These are phyloP conservation scores for Perilla frutescens DNA, from an alignment of 257 asterid genomes.

Conservation along the genomic window DNA sequence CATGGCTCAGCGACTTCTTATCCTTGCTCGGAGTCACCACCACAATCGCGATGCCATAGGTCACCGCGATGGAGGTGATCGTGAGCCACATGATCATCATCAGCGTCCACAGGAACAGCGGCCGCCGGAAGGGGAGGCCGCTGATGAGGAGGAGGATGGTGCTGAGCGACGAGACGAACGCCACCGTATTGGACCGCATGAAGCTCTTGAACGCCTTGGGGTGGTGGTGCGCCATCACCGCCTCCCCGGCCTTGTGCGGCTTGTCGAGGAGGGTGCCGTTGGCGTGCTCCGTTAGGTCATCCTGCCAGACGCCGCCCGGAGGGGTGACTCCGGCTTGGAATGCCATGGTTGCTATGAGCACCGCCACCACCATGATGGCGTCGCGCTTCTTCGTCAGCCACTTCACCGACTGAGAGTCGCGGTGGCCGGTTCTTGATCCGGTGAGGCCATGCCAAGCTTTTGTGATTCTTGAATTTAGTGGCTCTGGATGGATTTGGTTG, in stretches of 20 bases:
- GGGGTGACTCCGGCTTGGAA: conserved; percentile 49
- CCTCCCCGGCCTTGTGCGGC: conserved; percentile 49
- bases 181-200: conserved; percentile 47
- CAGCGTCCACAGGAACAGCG: conserved; percentile 50
- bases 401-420: conserved; percentile 28
- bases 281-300: neutral
- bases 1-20: conserved; percentile 31
- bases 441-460: neutral
- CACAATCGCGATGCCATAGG: conserved; percentile 44
- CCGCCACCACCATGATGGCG: conserved; percentile 51
- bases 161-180: conserved; percentile 60
- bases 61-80: conserved; percentile 45
- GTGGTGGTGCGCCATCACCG: conserved; percentile 51
- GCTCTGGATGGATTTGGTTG: conserved; percentile 2
- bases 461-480: neutral
- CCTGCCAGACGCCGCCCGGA: conserved; percentile 54
- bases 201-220: conserved; percentile 35
- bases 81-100: conserved; percentile 69
- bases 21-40: conserved; percentile 45
- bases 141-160: conserved; percentile 60
- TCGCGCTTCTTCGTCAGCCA: conserved; percentile 47
- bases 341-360: conserved; percentile 55
- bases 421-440: neutral
- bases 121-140: conserved; percentile 54
- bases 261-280: neutral